These are phyloP conservation scores for Eimeria maxima DNA, from an alignment of 169 alveolate species.

Conservation along the genomic window DNA sequence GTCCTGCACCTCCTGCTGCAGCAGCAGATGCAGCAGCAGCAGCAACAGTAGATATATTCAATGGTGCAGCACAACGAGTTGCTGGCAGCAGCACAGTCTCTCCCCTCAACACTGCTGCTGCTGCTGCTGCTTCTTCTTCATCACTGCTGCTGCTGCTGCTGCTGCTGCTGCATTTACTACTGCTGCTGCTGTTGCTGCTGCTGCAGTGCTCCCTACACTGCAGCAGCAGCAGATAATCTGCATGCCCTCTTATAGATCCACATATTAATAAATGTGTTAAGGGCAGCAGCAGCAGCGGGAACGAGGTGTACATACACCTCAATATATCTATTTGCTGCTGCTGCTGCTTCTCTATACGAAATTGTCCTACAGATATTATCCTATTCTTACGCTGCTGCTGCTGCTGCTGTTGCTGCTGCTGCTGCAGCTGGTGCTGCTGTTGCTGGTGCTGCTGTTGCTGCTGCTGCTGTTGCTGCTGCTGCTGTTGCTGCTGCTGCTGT, in stretches of 20 bases:
- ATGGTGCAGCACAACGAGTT: background rate
- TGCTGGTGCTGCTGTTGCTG: too few species aligned
- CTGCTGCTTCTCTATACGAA: conserved; percentile 52
- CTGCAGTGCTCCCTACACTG: background rate
- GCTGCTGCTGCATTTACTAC: too few species aligned
- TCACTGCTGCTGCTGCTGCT: too few species aligned
- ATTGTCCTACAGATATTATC: conserved; percentile 47
- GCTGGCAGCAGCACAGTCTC: background rate
- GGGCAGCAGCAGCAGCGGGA: conserved; percentile 19
- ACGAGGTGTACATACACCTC: conserved; percentile 55
- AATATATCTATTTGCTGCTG: conserved; percentile 11
- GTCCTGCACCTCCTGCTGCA: background rate
- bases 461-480: too few species aligned
- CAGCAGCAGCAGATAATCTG: background rate
- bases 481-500: conserved; percentile 48
- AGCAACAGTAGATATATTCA: background rate
- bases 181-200: too few species aligned
- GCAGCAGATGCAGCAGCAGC: background rate
- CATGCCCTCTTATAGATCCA: background rate
- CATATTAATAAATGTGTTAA: background rate
- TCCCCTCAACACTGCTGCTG: conserved; percentile 21
- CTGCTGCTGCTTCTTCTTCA: too few species aligned
- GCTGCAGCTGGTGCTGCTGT: too few species aligned
- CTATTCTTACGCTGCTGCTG: conserved; percentile 45
- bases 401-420: too few species aligned